Evolutionary conservation across 305 asterid species (phyloP).

Genomic region (Salvia sclarea): DNA sequence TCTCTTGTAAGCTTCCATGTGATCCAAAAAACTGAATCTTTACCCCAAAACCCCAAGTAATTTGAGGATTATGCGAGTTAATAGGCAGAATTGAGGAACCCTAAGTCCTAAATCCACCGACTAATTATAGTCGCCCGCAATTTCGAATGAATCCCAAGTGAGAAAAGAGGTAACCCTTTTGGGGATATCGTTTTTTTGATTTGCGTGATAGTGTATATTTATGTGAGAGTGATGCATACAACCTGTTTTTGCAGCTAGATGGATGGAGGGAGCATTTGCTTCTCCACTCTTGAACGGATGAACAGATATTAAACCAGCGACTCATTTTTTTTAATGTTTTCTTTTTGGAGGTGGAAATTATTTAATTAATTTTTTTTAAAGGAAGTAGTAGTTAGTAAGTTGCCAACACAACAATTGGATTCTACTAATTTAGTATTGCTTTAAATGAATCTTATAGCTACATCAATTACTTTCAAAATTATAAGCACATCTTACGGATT

Average conservation of each 20-base stretch:
- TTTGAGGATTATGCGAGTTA: neutral
- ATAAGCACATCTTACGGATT: too few relatives aligned
- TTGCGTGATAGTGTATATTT: constrained; percentile 8
- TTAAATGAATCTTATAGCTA: too few relatives aligned
- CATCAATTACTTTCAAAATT: too few relatives aligned
- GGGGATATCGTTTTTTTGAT: constrained; percentile 27
- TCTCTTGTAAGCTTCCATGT: constrained; percentile 92
- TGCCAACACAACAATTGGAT: too few relatives aligned
- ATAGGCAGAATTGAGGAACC: constrained; percentile 27
- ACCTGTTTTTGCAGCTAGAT: constrained; percentile 19
- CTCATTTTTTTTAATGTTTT: neutral
- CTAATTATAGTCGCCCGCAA: constrained; percentile 14
- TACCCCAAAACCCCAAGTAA: neutral
- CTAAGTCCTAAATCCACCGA: constrained; percentile 36
- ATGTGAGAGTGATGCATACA: neutral
- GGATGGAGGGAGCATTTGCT: neutral
- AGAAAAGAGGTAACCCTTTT: constrained; percentile 24
- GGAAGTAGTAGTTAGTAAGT: too few relatives aligned
- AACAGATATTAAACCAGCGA: constrained; percentile 15
- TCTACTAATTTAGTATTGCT: too few relatives aligned
- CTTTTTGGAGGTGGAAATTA: neutral
- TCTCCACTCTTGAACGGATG: constrained; percentile 17
- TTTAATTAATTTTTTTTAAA: too few relatives aligned
- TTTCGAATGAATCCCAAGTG: constrained; percentile 26
- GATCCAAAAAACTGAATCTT: constrained; percentile 33